Conservation (phyloP, 371 early-diverging fungal species). For the Blastocladiella emersonii region DNA sequence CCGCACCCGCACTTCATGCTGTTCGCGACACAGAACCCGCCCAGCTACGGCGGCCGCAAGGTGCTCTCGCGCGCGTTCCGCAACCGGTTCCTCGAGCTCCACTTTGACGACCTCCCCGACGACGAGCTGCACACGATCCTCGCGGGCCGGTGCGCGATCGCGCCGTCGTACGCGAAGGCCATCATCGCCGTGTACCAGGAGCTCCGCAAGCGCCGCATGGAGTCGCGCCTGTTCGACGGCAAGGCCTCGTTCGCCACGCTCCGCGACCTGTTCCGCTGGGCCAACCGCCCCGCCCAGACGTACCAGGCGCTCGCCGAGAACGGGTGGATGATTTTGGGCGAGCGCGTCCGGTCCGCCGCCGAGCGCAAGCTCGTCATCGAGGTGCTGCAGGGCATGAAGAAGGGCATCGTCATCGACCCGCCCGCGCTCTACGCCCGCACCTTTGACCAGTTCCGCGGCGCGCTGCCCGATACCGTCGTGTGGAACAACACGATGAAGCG, state of each 20-base stretch:
- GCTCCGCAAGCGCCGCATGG: slow-evolving; percentile 63
- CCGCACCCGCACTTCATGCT: slow-evolving; percentile 97
- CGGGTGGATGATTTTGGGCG: slow-evolving; percentile 92
- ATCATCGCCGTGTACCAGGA: slow-evolving; percentile 78
- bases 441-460: neutral
- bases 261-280: slow-evolving; percentile 98
- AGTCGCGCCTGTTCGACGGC: slow-evolving; percentile 82
- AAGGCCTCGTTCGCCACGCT: slow-evolving; percentile 89
- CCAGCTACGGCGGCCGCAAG: slow-evolving; percentile 97
- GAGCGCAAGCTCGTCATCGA: slow-evolving; percentile 72
- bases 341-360: slow-evolving; percentile 70
- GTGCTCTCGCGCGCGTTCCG: slow-evolving; percentile 97
- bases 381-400: slow-evolving; percentile 71
- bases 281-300: slow-evolving; percentile 62
- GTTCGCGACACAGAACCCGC: slow-evolving; percentile 99
- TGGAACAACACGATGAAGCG: slow-evolving; percentile 94
- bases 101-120: slow-evolving; percentile 88
- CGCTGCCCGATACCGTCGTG: slow-evolving; percentile 33
- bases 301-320: slow-evolving; percentile 75
- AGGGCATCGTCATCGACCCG: slow-evolving; percentile 41
- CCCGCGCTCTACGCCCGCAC: slow-evolving; percentile 16
- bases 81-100: slow-evolving; percentile 96
- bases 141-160: slow-evolving; percentile 64
- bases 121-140: slow-evolving; percentile 79
- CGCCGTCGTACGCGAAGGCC: slow-evolving; percentile 77